Conservation (phyloP, 202 grass and related monocot species). For the Setaria viridis region DNA sequence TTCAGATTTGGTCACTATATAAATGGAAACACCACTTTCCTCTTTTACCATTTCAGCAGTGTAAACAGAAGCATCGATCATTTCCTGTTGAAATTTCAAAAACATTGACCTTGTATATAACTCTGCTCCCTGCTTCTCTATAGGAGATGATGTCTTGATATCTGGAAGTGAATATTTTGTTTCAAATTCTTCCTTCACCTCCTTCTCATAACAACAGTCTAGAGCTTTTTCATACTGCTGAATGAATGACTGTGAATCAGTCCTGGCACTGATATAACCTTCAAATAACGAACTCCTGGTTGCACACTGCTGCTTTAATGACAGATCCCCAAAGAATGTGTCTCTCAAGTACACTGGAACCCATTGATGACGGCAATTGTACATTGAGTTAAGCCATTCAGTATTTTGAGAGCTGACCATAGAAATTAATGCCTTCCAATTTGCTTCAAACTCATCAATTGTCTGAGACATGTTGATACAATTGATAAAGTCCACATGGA, state of each 20-base stretch:
- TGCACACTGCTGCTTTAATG: slow-evolving; percentile 65
- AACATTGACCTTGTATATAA: slow-evolving; percentile 66
- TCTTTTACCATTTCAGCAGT: slow-evolving; percentile 49
- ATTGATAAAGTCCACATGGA: slow-evolving; percentile 69
- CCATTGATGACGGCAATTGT: slow-evolving; percentile 79
- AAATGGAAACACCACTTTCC: slow-evolving; percentile 39
- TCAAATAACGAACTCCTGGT: slow-evolving; percentile 72
- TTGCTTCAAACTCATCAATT: slow-evolving; percentile 76
- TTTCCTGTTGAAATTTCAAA: slow-evolving; percentile 70
- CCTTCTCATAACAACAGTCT: slow-evolving; percentile 67
- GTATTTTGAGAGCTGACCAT: slow-evolving; percentile 63
- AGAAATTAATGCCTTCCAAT: slow-evolving; percentile 73
- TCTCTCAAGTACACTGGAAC: slow-evolving; percentile 80
- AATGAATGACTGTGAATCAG: slow-evolving; percentile 59
- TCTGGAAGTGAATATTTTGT: slow-evolving; percentile 64
- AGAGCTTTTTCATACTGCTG: slow-evolving; percentile 67
- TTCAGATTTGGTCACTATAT: slow-evolving; percentile 53
- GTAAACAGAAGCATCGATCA: slow-evolving; percentile 56
- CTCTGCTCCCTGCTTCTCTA: slow-evolving; percentile 66
- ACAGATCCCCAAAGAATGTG: slow-evolving; percentile 80
- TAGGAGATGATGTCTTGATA: slow-evolving; percentile 69
- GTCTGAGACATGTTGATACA: slow-evolving; percentile 68
- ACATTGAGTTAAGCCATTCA: slow-evolving; percentile 78
- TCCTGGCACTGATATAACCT: slow-evolving; percentile 55
- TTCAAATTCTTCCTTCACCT: slow-evolving; percentile 70